These are phyloP conservation scores for Diutina siamensis DNA, from an alignment of 1,139 yeast species.

Conservation along the genomic window DNA sequence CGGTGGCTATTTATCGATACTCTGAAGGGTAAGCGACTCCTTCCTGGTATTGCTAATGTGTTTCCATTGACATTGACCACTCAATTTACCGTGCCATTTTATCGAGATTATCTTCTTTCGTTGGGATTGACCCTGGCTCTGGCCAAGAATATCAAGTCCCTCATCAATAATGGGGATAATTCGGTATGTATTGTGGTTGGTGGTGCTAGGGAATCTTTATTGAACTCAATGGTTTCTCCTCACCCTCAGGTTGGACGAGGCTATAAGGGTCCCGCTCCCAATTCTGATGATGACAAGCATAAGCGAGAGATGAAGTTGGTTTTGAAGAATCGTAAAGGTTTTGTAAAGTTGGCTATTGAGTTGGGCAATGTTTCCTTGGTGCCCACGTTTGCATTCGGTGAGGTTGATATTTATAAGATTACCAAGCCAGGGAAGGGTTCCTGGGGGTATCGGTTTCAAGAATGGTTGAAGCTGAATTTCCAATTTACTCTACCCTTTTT, in stretches of 20 bases:
- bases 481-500: conserved; percentile 88
- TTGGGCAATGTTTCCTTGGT: conserved; percentile 70
- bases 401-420: conserved; percentile 67
- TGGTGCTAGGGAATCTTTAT: conserved; percentile 84
- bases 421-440: conserved; percentile 45
- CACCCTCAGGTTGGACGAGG: conserved; percentile 28
- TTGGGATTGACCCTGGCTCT: conserved; percentile 84
- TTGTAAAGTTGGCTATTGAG: conserved; percentile 75
- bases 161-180: conserved; percentile 51
- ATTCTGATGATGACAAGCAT: conserved; percentile 8
- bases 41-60: conserved; percentile 71
- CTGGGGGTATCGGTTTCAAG: conserved; percentile 43
- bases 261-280: conserved; percentile 39
- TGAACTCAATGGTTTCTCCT: conserved; percentile 32
- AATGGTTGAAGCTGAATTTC: conserved; percentile 54
- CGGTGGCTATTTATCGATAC: conserved; percentile 34
- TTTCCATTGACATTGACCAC: conserved; percentile 66
- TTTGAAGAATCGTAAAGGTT: conserved; percentile 72
- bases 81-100: conserved; percentile 80
- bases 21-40: conserved; percentile 32
- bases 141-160: conserved; percentile 53
- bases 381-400: conserved; percentile 90
- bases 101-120: conserved; percentile 73
- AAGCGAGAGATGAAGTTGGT: conserved; percentile 37
- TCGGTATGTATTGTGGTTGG: conserved; percentile 89